Conservation (phyloP, 805 yeast genomes). For the Jamesozyma piceae region DNA sequence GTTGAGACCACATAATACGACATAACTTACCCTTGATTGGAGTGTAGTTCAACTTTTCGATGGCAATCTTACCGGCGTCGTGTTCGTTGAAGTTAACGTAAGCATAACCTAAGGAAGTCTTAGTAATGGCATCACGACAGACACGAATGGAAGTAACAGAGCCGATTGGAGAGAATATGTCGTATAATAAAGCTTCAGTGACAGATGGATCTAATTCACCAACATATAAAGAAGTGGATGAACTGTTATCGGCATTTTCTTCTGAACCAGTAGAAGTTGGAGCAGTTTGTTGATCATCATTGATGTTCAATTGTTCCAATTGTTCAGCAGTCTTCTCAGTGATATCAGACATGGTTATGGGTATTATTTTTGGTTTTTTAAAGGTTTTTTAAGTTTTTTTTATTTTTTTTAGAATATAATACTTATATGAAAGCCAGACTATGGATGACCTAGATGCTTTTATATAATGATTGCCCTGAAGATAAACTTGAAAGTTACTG, state of each 20-base stretch:
- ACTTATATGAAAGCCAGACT: constrained; percentile 3
- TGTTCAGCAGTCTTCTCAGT: constrained; percentile 32
- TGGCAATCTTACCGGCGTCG: constrained; percentile 86
- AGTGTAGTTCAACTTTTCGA: constrained; percentile 91
- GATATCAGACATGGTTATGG: constrained; percentile 29
- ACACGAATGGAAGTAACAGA: constrained; percentile 95
- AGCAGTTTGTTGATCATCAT: constrained; percentile 28
- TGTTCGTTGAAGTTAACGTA: constrained; percentile 89
- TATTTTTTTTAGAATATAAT: constrained; percentile 7
- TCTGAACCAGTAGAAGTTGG: constrained; percentile 14
- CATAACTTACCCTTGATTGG: constrained; percentile 92
- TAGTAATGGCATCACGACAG: constrained; percentile 96
- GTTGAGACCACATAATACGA: constrained; percentile 99
- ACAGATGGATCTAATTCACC: constrained; percentile 93
- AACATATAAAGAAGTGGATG: constrained; percentile 84
- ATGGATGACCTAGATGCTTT: constrained; percentile 4
- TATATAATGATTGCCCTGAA: constrained; percentile 5
- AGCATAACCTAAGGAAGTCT: constrained; percentile 95
- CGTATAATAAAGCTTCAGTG: constrained; percentile 89
- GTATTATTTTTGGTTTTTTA: constrained; percentile 13
- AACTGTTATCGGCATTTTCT: constrained; percentile 34
- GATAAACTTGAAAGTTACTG: constrained; percentile 9
- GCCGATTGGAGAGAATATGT: constrained; percentile 89
- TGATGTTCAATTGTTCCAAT: constrained; percentile 28
- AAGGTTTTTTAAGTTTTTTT: constrained; percentile 17